Percentiles rank a stretch among this genome's conserved stretches.
Evolutionary conservation across 2,329 filamentous ascomycete genomes (phyloP).

Genomic region (Penicillium psychrosexuale): DNA sequence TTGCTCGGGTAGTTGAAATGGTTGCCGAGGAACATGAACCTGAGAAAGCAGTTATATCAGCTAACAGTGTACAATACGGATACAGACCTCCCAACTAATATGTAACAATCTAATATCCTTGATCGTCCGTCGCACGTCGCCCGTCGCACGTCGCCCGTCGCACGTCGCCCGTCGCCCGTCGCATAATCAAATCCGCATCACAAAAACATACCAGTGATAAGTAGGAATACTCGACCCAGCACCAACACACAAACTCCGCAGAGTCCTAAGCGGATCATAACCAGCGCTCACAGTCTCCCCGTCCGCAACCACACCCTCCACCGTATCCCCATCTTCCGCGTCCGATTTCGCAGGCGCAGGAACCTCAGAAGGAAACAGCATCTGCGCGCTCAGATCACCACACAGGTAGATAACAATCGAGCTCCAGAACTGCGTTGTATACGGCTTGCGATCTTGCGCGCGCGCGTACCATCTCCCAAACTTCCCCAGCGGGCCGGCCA

Average conservation of each 20-base stretch:
- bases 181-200: background rate
- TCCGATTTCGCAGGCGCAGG: conserved; percentile 28
- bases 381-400: conserved; percentile 75
- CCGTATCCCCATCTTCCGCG: conserved; percentile 16
- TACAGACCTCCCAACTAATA: background rate
- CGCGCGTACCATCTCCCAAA: conserved; percentile 57
- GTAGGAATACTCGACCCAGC: conserved; percentile 69
- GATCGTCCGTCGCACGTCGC: background rate
- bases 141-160: no score
- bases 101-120: background rate
- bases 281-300: conserved; percentile 20
- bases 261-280: conserved; percentile 68
- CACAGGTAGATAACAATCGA: conserved; percentile 74
- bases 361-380: conserved; percentile 50
- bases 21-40: conserved; percentile 75
- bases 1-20: conserved; percentile 82
- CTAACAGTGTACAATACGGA: background rate
- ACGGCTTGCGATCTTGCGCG: conserved; percentile 68
- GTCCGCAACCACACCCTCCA: conserved; percentile 35
- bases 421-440: conserved; percentile 73
- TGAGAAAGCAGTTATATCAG: conserved; percentile 30
- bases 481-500: conserved; percentile 33
- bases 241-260: conserved; percentile 71
- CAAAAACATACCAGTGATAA: conserved; percentile 68
- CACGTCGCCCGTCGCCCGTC: background rate